Evolutionary conservation across 768 basidiomycete species (phyloP).

Genomic region (Termitomyces sp.): DNA sequence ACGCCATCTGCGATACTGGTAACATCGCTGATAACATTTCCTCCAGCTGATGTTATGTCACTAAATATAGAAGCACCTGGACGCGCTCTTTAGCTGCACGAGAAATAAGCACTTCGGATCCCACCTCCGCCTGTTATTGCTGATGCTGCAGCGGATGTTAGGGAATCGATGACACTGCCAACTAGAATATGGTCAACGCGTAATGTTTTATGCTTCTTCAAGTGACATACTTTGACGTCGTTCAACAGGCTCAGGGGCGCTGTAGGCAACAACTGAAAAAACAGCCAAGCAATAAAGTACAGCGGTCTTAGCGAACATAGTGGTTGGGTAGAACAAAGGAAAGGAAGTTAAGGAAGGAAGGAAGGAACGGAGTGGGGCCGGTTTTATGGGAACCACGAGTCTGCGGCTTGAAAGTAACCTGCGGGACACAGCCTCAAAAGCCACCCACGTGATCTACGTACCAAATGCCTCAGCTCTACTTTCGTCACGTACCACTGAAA

Average conservation of each 20-base stretch:
- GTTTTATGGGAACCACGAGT: background rate
- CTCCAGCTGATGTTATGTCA: conserved; percentile 14
- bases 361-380: conserved; percentile 5
- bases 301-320: conserved; percentile 36
- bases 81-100: background rate
- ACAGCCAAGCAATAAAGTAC: conserved; percentile 29
- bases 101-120: background rate
- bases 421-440: background rate
- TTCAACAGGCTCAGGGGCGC: conserved; percentile 28
- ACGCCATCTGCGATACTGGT: conserved; percentile 27
- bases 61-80: conserved; percentile 33
- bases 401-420: too few species aligned
- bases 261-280: conserved; percentile 26
- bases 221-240: conserved; percentile 38
- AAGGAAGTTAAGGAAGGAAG: conserved; percentile 3
- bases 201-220: background rate
- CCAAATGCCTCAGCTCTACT: conserved; percentile 51
- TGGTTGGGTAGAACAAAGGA: conserved; percentile 7
- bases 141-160: conserved; percentile 29
- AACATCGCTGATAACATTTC: conserved; percentile 21
- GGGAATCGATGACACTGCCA: conserved; percentile 30
- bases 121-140: conserved; percentile 23
- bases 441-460: background rate
- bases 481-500: conserved; percentile 2
- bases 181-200: conserved; percentile 19